Conservation (phyloP, 2,329 filamentous ascomycete genomes). For the Calycina herbarum region DNA sequence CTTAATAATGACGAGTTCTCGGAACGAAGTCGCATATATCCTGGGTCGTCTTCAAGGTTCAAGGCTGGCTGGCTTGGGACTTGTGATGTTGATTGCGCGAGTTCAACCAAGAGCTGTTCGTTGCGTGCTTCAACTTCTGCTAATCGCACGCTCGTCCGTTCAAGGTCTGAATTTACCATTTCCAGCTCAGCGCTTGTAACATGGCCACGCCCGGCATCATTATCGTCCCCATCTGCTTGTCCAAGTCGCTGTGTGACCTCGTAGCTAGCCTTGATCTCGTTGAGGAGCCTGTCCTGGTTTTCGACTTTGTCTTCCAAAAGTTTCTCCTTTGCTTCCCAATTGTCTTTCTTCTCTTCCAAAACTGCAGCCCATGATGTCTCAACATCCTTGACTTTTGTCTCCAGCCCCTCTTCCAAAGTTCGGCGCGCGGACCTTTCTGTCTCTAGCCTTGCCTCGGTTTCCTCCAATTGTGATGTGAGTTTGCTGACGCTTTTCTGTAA, state of each 20-base stretch:
- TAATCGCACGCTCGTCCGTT: constrained; percentile 81
- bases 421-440: constrained; percentile 71
- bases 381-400: constrained; percentile 81
- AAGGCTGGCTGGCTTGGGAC: constrained; percentile 59
- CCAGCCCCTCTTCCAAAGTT: constrained; percentile 74
- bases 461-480: constrained; percentile 79
- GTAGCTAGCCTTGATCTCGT: constrained; percentile 94
- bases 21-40: constrained; percentile 81
- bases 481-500: constrained; percentile 76
- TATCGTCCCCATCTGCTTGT: constrained; percentile 64
- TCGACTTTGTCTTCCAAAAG: constrained; percentile 90
- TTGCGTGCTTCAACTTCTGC: constrained; percentile 93
- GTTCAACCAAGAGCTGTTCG: constrained; percentile 85
- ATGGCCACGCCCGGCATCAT: constrained; percentile 56
- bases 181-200: constrained; percentile 89
- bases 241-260: constrained; percentile 92
- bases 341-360: constrained; percentile 88
- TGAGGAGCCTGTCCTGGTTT: constrained; percentile 87
- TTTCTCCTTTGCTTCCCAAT: constrained; percentile 94
- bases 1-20: constrained; percentile 92
- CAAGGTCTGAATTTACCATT: constrained; percentile 87
- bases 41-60: constrained; percentile 82
- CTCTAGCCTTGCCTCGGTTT: constrained; percentile 77
- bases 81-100: constrained; percentile 83
- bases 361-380: constrained; percentile 89